These are phyloP conservation scores for Piedraia hortae DNA, from an alignment of 2,329 filamentous ascomycete species.

Conservation along the genomic window DNA sequence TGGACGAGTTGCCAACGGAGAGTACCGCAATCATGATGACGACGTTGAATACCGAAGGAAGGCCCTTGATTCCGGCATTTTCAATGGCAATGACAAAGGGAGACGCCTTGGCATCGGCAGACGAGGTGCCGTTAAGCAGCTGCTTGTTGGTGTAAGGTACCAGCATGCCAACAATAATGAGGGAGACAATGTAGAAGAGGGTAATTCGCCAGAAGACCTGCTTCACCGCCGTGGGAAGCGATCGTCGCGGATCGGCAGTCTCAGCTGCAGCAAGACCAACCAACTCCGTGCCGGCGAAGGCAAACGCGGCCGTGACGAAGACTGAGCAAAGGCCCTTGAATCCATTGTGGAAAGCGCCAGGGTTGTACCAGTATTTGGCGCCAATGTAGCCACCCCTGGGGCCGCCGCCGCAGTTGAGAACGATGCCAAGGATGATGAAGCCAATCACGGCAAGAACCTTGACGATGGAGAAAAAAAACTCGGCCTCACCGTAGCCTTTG, in stretches of 20 bases:
- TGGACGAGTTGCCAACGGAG: constrained; percentile 71
- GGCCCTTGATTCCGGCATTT: constrained; percentile 42
- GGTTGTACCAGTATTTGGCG: constrained; percentile 44
- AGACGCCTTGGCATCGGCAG: constrained; percentile 45
- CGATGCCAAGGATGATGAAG: constrained; percentile 68
- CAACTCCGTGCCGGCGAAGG: constrained; percentile 49
- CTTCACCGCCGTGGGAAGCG: constrained; percentile 63
- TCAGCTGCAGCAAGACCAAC: constrained; percentile 54
- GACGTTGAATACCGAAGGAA: constrained; percentile 80
- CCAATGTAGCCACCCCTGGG: constrained; percentile 52
- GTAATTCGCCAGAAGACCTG: constrained; percentile 89
- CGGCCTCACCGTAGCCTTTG: constrained; percentile 23
- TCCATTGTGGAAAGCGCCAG: constrained; percentile 62
- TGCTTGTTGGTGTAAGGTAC: constrained; percentile 42
- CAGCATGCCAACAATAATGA: constrained; percentile 55
- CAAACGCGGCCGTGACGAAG: constrained; percentile 50
- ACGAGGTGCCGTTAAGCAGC: constrained; percentile 30
- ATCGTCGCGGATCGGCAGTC: constrained; percentile 52
- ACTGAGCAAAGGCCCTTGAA: constrained; percentile 62
- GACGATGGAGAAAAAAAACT: constrained; percentile 16
- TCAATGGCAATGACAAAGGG: constrained; percentile 85
- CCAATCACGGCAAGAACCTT: constrained; percentile 69
- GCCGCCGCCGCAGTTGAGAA: constrained; percentile 61
- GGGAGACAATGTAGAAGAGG: constrained; percentile 65
- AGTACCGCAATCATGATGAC: constrained; percentile 78